These are phyloP conservation scores for Corynespora cassiicola DNA, from an alignment of 2,329 filamentous ascomycete species.

Conservation along the genomic window DNA sequence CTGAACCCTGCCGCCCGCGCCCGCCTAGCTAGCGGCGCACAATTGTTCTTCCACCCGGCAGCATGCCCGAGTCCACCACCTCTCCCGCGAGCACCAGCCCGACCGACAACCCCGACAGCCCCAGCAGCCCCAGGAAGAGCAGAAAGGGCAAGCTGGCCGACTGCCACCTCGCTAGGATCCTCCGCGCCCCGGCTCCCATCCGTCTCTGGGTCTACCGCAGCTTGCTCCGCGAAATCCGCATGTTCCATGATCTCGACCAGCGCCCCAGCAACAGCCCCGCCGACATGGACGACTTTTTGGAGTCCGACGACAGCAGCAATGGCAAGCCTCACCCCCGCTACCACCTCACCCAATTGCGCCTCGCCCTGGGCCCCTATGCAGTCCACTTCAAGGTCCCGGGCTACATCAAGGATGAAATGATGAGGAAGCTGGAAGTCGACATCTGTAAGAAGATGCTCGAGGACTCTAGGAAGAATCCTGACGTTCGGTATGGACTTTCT, in stretches of 20 bases:
- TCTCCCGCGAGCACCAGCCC: slow-evolving; percentile 7
- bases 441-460: slow-evolving; percentile 67
- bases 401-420: slow-evolving; percentile 65
- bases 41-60: slow-evolving; percentile 8
- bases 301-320: slow-evolving; percentile 11
- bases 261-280: slow-evolving; percentile 1
- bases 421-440: slow-evolving; percentile 61
- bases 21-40: slow-evolving; percentile 1
- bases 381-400: slow-evolving; percentile 67
- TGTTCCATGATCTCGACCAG: slow-evolving; percentile 14
- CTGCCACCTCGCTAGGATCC: slow-evolving; percentile 31
- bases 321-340: slow-evolving; percentile 17
- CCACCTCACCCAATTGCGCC: slow-evolving; percentile 52
- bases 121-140: slow-evolving; percentile 28
- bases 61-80: slow-evolving; percentile 8
- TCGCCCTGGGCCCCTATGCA: slow-evolving; percentile 55
- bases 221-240: slow-evolving; percentile 25
- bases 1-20: no score
- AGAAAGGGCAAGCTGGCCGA: slow-evolving; percentile 26
- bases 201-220: slow-evolving; percentile 34
- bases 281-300: slow-evolving; percentile 13
- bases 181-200: slow-evolving; percentile 31
- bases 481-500: slow-evolving; percentile 55
- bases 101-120: slow-evolving; percentile 23
- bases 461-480: slow-evolving; percentile 62